Conservation (phyloP, 257 asterid species). For the Salvia splendens region DNA sequence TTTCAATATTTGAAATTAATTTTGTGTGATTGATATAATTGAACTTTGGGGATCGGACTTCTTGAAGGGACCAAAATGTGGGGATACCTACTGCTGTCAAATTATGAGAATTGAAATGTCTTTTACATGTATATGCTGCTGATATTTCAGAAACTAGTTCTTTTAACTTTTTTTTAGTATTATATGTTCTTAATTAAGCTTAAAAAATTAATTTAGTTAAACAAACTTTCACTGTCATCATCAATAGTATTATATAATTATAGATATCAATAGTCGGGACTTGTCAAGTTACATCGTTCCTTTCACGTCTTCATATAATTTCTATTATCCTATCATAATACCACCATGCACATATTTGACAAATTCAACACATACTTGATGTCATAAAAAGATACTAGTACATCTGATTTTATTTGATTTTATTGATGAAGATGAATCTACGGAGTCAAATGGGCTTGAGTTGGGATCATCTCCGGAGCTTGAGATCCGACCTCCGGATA, state of each 20-base stretch:
- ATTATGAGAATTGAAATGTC: too few relatives aligned
- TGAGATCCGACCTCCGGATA: neutral
- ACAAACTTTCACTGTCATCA: neutral
- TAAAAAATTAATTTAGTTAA: neutral
- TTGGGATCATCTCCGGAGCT: neutral
- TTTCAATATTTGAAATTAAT: neutral
- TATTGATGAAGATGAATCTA: conserved; percentile 29
- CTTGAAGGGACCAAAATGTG: too few relatives aligned
- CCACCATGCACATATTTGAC: neutral
- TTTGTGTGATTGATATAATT: neutral
- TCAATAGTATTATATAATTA: neutral
- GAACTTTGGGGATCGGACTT: too few relatives aligned
- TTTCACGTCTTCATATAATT: too few relatives aligned
- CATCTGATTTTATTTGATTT: neutral
- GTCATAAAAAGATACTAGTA: neutral
- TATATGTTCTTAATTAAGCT: neutral
- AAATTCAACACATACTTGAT: neutral
- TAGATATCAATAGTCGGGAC: too few relatives aligned
- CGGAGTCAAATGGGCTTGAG: neutral
- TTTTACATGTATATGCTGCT: too few relatives aligned
- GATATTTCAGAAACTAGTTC: too few relatives aligned
- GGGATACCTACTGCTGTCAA: too few relatives aligned
- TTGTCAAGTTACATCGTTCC: too few relatives aligned
- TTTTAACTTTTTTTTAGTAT: neutral
- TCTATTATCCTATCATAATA: too few relatives aligned